Evolutionary conservation across 495 filamentous ascomycete species (phyloP), one percentile per base, ranked within the genome.

Genomic region (Penicillium cinerascens): DNA sequence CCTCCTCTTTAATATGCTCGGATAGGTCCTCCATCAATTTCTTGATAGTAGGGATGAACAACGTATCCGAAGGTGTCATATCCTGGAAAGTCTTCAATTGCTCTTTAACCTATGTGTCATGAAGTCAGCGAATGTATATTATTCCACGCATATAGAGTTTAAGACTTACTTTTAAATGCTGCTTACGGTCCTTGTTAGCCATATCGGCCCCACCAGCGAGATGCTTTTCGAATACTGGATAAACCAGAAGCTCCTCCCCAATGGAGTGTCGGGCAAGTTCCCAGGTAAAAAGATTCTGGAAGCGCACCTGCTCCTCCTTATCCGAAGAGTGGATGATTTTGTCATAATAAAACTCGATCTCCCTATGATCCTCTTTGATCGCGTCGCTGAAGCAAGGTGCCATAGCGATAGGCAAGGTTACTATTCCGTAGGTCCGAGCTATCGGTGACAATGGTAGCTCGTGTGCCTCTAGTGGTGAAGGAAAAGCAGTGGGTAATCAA

Each of bases 251-350:
- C 68, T 89, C 87, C 63, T 89, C 83, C 47, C 72, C 81, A 57
- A 88, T 71, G 0, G 79, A 77, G 59, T 87, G 81, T 8, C 85
- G 78, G 10, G 87, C 82, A 3, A 90, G 69, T 57, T 85, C 83
- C 87, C 86, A 90, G 26, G 82, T 81, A 50, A 89, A 85, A 43
- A 80, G 78, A 49, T 89, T 89, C 63, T 82, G 79, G 66, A 70
- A 88, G 15, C 75, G 67, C 1, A 59, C 66, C 27, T 78, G 73
- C 15, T 78, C 69, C 42, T 80, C 76, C 18, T 66, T 52, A 35
- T 80, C 71, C 3, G 58, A 66, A 9, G 80, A 59, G 40, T 64
- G 61, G 49, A 82, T 54, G 51, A 88, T 82, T 7, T 82, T 75
- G 42, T 80, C 66, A 61, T 84, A 82, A 63, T 78, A 82, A 1